phyloP scores from a whole-genome alignment of 129 eudicot genomes.

The Smallanthus sonchifolius region DNA sequence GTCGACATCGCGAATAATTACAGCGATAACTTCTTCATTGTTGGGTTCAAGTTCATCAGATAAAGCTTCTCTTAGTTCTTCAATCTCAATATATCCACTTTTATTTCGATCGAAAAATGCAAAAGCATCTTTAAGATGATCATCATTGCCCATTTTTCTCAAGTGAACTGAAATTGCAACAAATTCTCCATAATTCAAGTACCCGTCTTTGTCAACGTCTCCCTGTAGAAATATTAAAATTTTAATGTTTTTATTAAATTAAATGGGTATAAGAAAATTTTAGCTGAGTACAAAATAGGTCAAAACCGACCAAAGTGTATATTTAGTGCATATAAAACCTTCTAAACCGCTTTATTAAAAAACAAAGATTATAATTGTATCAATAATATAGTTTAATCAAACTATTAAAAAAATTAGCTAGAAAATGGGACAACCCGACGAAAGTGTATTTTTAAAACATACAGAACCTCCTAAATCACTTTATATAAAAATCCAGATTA shows the following conservation, averaged over 20 bases:
- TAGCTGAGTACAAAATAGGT: neutral
- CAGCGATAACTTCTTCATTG: constrained; percentile 10
- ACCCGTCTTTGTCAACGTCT: constrained; percentile 19
- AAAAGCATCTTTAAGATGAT: constrained; percentile 19
- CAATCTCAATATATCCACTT: constrained; percentile 16
- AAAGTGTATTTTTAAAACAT: neutral
- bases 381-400: no score
- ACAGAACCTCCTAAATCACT: neutral
- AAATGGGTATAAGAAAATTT: neutral
- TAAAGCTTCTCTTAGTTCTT: constrained; percentile 17
- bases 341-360: no score
- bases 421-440: neutral
- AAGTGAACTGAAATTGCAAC: constrained; percentile 19
- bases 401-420: neutral
- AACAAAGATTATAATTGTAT: no score
- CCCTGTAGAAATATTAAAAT: neutral
- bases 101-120: constrained; percentile 16
- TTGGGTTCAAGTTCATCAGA: constrained; percentile 19
- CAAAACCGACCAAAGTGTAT: neutral
- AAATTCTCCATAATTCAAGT: constrained; percentile 16
- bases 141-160: constrained; percentile 11
- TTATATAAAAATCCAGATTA: neutral
- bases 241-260: neutral
- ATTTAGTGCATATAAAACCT: neutral
- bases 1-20: constrained; percentile 11